Percentiles rank a stretch among this genome's conserved stretches.
Conservation (phyloP, 2,329 filamentous ascomycete species). For the Leptographium flavum region DNA sequence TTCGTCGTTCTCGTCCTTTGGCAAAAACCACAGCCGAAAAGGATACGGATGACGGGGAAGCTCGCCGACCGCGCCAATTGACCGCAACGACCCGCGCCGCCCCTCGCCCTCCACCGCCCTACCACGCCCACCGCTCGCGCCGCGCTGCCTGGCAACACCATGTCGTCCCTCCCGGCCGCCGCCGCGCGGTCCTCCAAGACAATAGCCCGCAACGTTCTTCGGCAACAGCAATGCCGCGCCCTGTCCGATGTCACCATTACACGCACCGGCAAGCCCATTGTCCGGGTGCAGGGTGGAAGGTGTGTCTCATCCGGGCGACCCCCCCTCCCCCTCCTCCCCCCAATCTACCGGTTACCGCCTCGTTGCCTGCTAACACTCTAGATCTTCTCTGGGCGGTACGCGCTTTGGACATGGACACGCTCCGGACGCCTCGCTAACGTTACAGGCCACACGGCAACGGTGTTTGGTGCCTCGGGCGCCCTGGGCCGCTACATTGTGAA, state of each 20-base stretch:
- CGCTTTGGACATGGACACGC: background rate
- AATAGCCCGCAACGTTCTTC: conserved; percentile 30
- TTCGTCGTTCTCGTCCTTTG: conserved; percentile 5
- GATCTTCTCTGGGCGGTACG: conserved; percentile 76
- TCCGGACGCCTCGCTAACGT: background rate
- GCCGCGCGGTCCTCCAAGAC: conserved; percentile 38
- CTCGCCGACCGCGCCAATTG: conserved; percentile 11
- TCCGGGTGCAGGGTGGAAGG: conserved; percentile 82
- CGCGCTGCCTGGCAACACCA: background rate
- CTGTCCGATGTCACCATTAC: conserved; percentile 83
- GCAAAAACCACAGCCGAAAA: conserved; percentile 11
- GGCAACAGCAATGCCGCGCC: conserved; percentile 37
- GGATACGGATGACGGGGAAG: conserved; percentile 9
- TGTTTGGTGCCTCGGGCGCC: conserved; percentile 94
- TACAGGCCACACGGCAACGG: conserved; percentile 83
- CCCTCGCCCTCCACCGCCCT: background rate
- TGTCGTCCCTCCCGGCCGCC: conserved; percentile 23
- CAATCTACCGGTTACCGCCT: no score
- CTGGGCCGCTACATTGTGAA: conserved; percentile 96
- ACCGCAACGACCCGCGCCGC: conserved; percentile 3
- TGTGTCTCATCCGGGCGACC: no score
- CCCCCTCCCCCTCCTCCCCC: no score
- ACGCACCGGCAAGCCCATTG: conserved; percentile 87
- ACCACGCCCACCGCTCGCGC: background rate
- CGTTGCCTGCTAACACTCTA: conserved; percentile 23